Percentiles rank a stretch among this genome's conserved stretches.
Evolutionary conservation across 176 grass and related monocot genomes (phyloP).

Genomic region (Oryza nivara): DNA sequence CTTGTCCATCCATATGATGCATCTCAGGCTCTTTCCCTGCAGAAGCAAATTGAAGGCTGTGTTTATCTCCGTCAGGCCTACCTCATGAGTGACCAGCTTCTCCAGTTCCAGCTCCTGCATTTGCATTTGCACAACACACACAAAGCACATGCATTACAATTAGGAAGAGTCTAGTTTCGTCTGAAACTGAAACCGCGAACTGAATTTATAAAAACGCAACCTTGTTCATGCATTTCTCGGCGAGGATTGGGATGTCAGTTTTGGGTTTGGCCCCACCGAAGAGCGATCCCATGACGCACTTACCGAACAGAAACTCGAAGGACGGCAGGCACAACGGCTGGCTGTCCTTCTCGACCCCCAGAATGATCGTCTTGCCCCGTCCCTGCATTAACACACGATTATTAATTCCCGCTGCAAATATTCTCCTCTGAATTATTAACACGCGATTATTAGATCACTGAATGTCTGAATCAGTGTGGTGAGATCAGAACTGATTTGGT

Average conservation of each 20-base stretch:
- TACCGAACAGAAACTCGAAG: conserved; percentile 56
- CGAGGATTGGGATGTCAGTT: conserved; percentile 72
- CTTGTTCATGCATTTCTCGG: conserved; percentile 66
- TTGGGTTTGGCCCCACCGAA: conserved; percentile 80
- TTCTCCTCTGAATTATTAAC: not conserved
- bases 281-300: conserved; percentile 54
- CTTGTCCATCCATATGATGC: conserved; percentile 83
- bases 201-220: conserved; percentile 2
- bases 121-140: conserved; percentile 22
- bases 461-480: not conserved
- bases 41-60: conserved; percentile 68
- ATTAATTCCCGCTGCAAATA: not conserved
- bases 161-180: not conserved
- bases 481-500: conserved; percentile 41
- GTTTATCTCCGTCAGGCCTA: conserved; percentile 69
- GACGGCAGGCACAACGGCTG: conserved; percentile 45
- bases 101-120: conserved; percentile 73
- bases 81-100: conserved; percentile 66
- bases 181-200: not conserved
- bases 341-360: conserved; percentile 47
- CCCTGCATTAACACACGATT: conserved; percentile 40
- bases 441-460: not conserved
- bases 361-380: conserved; percentile 68
- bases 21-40: conserved; percentile 73
- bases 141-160: not conserved